Conservation (phyloP, 768 basidiomycete genomes). For the Tylopilus rubrobrunneus region DNA sequence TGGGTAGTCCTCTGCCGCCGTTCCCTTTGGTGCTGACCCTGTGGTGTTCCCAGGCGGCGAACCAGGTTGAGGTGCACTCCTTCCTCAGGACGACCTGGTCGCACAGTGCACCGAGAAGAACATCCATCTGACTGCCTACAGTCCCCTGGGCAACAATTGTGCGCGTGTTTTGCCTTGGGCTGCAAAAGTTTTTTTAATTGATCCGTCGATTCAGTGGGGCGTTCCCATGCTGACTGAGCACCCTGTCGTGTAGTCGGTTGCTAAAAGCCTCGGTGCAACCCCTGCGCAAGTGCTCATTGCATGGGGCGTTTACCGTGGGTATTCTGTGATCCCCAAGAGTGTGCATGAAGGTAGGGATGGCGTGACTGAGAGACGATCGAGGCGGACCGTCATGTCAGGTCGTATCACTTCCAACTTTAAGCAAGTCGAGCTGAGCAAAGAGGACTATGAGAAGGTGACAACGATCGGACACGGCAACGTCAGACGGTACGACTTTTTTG, state of each 20-base stretch:
- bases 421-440: constrained; percentile 62
- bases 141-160: constrained; percentile 81
- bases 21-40: background rate
- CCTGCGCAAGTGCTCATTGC: constrained; percentile 82
- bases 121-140: constrained; percentile 70
- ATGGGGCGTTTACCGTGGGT: constrained; percentile 73
- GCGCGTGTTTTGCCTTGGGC: constrained; percentile 20
- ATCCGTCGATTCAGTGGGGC: constrained; percentile 40
- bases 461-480: constrained; percentile 37
- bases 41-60: constrained; percentile 41
- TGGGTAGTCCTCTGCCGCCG: constrained; percentile 14
- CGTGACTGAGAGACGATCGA: background rate
- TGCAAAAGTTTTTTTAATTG: background rate
- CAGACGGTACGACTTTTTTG: constrained; percentile 26
- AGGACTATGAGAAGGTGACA: constrained; percentile 56
- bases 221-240: constrained; percentile 68
- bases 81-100: constrained; percentile 71
- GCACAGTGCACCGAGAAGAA: constrained; percentile 64
- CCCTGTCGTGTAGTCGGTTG: constrained; percentile 56
- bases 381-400: constrained; percentile 24
- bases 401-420: constrained; percentile 77
- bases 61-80: constrained; percentile 78
- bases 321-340: constrained; percentile 82
- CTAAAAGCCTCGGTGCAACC: constrained; percentile 57
- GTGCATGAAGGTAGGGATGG: constrained; percentile 50